phyloP scores from a whole-genome alignment of 805 yeast genomes.

The Pichia nanzhaoensis region DNA sequence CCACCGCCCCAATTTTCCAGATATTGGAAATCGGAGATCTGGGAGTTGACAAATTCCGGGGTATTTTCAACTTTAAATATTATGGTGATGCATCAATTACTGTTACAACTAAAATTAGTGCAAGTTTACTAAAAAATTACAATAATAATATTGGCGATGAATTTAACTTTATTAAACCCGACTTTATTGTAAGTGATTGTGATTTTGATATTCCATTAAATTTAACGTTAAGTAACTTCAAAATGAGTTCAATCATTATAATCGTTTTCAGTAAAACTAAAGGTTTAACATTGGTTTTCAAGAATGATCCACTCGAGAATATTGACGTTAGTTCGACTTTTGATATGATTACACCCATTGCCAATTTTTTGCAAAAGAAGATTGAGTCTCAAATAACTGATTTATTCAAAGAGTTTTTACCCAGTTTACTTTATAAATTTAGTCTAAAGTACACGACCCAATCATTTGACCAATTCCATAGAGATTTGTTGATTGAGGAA shows the following conservation, averaged over 20 bases:
- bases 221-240: slow-evolving; percentile 63
- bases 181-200: slow-evolving; percentile 56
- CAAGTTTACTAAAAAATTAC: slow-evolving; percentile 73
- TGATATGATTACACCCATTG: slow-evolving; percentile 76
- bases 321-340: slow-evolving; percentile 83
- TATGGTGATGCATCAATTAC: slow-evolving; percentile 72
- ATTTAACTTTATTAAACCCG: slow-evolving; percentile 56
- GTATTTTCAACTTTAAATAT: slow-evolving; percentile 73
- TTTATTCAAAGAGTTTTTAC: slow-evolving; percentile 76
- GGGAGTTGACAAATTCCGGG: slow-evolving; percentile 68
- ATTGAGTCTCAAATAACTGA: slow-evolving; percentile 77
- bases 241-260: slow-evolving; percentile 73
- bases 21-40: slow-evolving; percentile 78
- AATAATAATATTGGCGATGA: slow-evolving; percentile 27
- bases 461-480: slow-evolving; percentile 32
- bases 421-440: slow-evolving; percentile 70
- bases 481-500: slow-evolving; percentile 28
- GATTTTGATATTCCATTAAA: slow-evolving; percentile 75
- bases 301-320: slow-evolving; percentile 82
- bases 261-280: slow-evolving; percentile 75
- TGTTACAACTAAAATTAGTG: slow-evolving; percentile 73
- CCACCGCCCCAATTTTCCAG: slow-evolving; percentile 67
- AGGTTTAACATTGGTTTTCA: slow-evolving; percentile 79
- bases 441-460: slow-evolving; percentile 56
- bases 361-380: slow-evolving; percentile 74